phyloP scores from a whole-genome alignment of 139 green algal genomes.

The Parachlorella kessleri region DNA sequence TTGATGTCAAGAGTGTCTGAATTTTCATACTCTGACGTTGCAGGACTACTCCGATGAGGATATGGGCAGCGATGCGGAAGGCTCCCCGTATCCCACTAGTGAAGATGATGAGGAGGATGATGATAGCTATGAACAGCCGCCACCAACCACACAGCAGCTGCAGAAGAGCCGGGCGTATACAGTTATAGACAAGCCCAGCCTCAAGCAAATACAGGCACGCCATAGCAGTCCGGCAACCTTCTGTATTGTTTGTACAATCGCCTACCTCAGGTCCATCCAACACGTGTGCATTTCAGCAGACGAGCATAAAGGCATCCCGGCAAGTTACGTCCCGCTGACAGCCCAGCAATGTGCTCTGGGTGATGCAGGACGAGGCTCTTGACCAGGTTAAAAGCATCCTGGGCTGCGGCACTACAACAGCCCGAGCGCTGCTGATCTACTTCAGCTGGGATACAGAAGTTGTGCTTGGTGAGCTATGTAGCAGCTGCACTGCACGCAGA shows the following conservation, averaged over 20 bases:
- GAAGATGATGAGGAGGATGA: not conserved
- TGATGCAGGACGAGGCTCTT: constrained; percentile 61
- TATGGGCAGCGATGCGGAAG: not conserved
- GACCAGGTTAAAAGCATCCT: constrained; percentile 62
- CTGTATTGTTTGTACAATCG: too few species aligned
- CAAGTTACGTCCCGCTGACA: too few species aligned
- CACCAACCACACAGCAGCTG: not conserved
- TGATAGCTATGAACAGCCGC: not conserved
- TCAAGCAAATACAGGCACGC: constrained; percentile 11
- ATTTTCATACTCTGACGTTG: too few species aligned
- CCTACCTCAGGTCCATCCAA: too few species aligned
- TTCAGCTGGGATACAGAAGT: constrained; percentile 61
- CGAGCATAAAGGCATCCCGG: too few species aligned
- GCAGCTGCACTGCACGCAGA: not conserved
- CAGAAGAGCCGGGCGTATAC: constrained; percentile 8
- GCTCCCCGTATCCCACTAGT: not conserved
- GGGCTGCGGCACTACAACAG: constrained; percentile 51
- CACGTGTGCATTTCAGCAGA: too few species aligned
- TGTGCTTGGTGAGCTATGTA: constrained; percentile 17
- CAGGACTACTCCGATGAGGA: not conserved
- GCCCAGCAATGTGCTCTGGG: too few species aligned
- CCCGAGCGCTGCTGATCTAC: constrained; percentile 73
- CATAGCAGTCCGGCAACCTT: too few species aligned
- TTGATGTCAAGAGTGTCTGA: too few species aligned
- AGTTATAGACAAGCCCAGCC: constrained; percentile 10